Evolutionary conservation across 202 grass and related monocot genomes (phyloP).

Genomic region (Zizania palustris): DNA sequence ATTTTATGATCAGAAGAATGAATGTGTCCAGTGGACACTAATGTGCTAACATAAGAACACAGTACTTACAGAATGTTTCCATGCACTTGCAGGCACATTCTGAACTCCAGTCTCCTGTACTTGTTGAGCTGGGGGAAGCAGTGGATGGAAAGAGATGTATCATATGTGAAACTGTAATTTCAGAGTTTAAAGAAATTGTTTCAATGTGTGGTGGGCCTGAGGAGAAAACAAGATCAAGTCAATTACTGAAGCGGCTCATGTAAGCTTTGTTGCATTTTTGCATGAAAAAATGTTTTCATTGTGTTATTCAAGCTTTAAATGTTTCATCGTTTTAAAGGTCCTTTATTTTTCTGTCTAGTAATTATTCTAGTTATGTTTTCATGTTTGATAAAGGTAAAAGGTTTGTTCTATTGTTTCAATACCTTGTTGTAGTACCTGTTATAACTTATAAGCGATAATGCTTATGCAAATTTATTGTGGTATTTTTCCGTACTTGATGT

Average conservation of each 20-base stretch:
- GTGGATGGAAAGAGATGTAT: slow-evolving; percentile 73
- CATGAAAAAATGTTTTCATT: no score
- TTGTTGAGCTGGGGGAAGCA: slow-evolving; percentile 54
- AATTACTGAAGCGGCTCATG: slow-evolving; percentile 66
- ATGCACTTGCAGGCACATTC: slow-evolving; percentile 56
- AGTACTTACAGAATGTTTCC: background rate
- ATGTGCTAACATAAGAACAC: slow-evolving; percentile 5
- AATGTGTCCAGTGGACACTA: background rate
- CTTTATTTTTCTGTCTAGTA: background rate
- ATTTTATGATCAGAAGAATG: slow-evolving; percentile 10
- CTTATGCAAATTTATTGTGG: no score
- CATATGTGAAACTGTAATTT: slow-evolving; percentile 60
- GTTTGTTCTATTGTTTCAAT: no score
- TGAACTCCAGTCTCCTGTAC: slow-evolving; percentile 70
- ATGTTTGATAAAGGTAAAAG: no score
- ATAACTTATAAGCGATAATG: no score
- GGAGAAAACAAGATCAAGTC: slow-evolving; percentile 68
- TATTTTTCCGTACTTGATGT: no score
- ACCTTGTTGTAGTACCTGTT: no score
- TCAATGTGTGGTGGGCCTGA: slow-evolving; percentile 68
- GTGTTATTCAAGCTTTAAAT: background rate
- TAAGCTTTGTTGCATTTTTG: slow-evolving; percentile 51
- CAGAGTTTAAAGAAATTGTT: slow-evolving; percentile 80
- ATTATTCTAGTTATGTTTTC: no score
- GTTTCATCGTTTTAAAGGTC: background rate